Evolutionary conservation across 179 eudicot genomes (phyloP).

Genomic region (Corrigiola litoralis): DNA sequence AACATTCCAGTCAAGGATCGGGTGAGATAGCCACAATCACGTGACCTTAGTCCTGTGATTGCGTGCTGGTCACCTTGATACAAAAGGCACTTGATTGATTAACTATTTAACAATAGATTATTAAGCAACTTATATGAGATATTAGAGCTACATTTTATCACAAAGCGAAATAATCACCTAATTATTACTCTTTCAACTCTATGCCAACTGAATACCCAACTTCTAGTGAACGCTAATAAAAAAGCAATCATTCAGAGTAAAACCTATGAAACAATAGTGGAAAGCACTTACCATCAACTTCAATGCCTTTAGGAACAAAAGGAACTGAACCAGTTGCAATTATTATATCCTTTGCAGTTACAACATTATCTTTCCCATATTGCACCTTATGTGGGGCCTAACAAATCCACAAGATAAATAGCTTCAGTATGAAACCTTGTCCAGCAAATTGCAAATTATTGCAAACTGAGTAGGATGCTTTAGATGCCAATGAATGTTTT

Average conservation of each 20-base stretch:
- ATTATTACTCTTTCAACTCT: not conserved
- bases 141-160: too few species aligned
- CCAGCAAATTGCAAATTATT: not conserved
- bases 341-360: conserved; percentile 89
- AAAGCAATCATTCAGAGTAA: not conserved
- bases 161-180: not conserved
- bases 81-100: not conserved
- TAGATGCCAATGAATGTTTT: not conserved
- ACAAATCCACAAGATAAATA: conserved; percentile 7
- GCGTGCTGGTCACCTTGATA: not conserved
- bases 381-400: conserved; percentile 97
- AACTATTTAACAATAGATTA: not conserved
- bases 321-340: conserved; percentile 99
- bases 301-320: conserved; percentile 94
- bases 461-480: not conserved
- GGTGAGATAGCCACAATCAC: too few species aligned
- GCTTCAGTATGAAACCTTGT: not conserved
- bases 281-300: conserved; percentile 78
- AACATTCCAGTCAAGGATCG: too few species aligned
- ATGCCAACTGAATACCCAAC: not conserved
- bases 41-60: not conserved
- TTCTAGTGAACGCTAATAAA: not conserved
- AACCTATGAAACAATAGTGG: not conserved
- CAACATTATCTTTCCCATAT: conserved; percentile 63
- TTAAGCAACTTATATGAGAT: not conserved